phyloP scores from a whole-genome alignment of 176 grass and related monocot species.

The Paspalum notatum region DNA sequence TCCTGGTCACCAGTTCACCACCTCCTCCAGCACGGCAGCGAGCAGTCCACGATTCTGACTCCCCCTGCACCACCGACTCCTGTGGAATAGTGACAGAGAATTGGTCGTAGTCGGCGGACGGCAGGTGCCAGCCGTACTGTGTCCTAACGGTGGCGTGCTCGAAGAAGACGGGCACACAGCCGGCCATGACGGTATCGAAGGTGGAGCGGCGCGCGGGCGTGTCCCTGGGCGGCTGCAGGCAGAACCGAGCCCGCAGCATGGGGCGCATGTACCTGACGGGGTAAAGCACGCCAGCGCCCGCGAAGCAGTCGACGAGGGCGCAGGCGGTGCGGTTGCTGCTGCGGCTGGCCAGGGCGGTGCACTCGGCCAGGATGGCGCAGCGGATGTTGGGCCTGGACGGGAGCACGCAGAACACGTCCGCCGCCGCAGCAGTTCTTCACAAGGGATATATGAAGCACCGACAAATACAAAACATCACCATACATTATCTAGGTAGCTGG shows the following conservation, averaged over 20 bases:
- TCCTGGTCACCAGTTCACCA: slow-evolving; percentile 53
- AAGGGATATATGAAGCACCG: no score
- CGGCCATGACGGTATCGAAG: slow-evolving; percentile 59
- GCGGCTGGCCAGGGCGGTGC: slow-evolving; percentile 40
- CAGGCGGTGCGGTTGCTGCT: slow-evolving; percentile 40
- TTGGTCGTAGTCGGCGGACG: slow-evolving; percentile 38
- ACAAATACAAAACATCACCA: no score
- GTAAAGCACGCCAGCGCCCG: slow-evolving; percentile 37
- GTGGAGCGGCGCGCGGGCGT: slow-evolving; percentile 54
- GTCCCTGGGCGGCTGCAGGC: slow-evolving; percentile 64
- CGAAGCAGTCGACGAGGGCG: slow-evolving; percentile 60
- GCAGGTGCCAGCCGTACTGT: slow-evolving; percentile 69
- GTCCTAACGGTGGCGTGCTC: slow-evolving; percentile 45
- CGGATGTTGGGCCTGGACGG: slow-evolving; percentile 55
- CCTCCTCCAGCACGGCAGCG: slow-evolving; percentile 35
- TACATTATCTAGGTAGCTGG: no score
- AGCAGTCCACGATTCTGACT: slow-evolving; percentile 37
- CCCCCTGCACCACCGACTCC: slow-evolving; percentile 56
- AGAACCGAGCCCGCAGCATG: slow-evolving; percentile 54
- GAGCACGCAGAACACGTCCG: not conserved
- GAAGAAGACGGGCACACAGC: slow-evolving; percentile 65
- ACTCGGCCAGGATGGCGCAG: slow-evolving; percentile 55
- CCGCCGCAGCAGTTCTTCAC: slow-evolving; percentile 33
- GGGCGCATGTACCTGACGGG: slow-evolving; percentile 40
- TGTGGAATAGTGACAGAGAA: slow-evolving; percentile 64